Percentiles rank a stretch among this genome's conserved stretches.
These are phyloP conservation scores for Botryotinia convoluta DNA, from an alignment of 2,329 filamentous ascomycete species.

Conservation along the genomic window DNA sequence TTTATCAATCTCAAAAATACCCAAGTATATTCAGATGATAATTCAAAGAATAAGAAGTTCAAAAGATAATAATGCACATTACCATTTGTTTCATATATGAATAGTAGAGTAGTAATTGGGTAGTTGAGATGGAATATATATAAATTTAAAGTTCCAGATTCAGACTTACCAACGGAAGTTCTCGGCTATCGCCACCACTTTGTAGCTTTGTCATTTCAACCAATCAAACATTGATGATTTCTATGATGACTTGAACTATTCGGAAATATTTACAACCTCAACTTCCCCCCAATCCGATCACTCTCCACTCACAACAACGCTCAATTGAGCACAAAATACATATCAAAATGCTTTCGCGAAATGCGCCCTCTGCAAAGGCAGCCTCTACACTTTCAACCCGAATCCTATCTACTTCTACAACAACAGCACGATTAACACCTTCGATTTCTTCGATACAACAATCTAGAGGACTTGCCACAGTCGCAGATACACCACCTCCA, in stretches of 20 bases:
- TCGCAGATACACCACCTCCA: constrained; percentile 67
- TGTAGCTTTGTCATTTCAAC: constrained; percentile 8
- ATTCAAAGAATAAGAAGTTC: neutral
- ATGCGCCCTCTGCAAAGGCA: constrained; percentile 37
- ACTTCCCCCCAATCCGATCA: constrained; percentile 23
- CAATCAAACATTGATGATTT: constrained; percentile 23
- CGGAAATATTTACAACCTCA: constrained; percentile 19
- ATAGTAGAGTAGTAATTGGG: neutral
- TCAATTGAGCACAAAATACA: constrained; percentile 39
- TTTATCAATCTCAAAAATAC: neutral
- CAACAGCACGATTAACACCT: constrained; percentile 32
- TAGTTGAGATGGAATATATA: neutral
- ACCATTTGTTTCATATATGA: neutral
- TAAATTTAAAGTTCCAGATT: constrained; percentile 4
- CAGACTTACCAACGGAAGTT: constrained; percentile 16
- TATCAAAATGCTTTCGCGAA: constrained; percentile 40
- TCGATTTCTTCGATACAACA: constrained; percentile 49
- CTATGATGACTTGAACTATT: constrained; percentile 29
- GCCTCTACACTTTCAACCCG: constrained; percentile 36
- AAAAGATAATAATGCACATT: neutral
- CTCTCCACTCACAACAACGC: constrained; percentile 24
- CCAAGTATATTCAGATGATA: neutral
- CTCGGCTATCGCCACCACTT: constrained; percentile 20
- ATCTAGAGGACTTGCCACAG: constrained; percentile 74
- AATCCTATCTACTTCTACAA: constrained; percentile 35